phyloP scores from a whole-genome alignment of 2,329 filamentous ascomycete genomes.

The Xylaria sp. region DNA sequence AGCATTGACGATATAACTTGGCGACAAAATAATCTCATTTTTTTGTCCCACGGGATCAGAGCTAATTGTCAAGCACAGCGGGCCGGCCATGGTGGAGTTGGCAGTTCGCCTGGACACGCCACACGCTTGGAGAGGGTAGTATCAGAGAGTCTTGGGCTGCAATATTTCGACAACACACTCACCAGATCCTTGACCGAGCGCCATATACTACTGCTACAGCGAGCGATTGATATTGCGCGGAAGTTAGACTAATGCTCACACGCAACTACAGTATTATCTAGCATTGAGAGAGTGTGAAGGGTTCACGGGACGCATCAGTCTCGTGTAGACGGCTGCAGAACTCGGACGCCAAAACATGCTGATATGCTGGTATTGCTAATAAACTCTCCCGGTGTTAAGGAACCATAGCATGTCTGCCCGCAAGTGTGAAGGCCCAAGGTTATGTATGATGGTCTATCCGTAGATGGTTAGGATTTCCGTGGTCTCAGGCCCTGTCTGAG shows the following conservation, averaged over 20 bases:
- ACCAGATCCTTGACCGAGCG: slow-evolving; percentile 26
- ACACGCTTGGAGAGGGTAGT: slow-evolving; percentile 24
- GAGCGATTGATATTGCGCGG: slow-evolving; percentile 10
- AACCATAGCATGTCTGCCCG: neutral
- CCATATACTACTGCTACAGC: slow-evolving; percentile 6
- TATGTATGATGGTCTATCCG: neutral
- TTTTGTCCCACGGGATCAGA: slow-evolving; percentile 9
- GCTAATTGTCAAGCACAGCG: slow-evolving; percentile 17
- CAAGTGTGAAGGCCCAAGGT: neutral
- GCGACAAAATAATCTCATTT: neutral
- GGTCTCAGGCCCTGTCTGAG: slow-evolving; percentile 15
- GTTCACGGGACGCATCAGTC: neutral
- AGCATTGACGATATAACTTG: neutral
- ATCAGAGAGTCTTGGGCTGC: slow-evolving; percentile 24
- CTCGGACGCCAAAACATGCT: slow-evolving; percentile 5
- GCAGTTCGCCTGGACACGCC: slow-evolving; percentile 18
- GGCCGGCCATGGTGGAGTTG: slow-evolving; percentile 21
- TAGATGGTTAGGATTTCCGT: slow-evolving; percentile 17
- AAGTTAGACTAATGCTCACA: neutral
- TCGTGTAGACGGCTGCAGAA: slow-evolving; percentile 1
- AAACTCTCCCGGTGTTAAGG: neutral
- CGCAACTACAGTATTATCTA: slow-evolving; percentile 1
- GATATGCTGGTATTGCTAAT: slow-evolving; percentile 9
- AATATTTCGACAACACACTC: slow-evolving; percentile 13
- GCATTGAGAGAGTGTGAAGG: neutral